Conservation (phyloP, 2,329 filamentous ascomycete genomes). For the Aspergillus clavatus region DNA sequence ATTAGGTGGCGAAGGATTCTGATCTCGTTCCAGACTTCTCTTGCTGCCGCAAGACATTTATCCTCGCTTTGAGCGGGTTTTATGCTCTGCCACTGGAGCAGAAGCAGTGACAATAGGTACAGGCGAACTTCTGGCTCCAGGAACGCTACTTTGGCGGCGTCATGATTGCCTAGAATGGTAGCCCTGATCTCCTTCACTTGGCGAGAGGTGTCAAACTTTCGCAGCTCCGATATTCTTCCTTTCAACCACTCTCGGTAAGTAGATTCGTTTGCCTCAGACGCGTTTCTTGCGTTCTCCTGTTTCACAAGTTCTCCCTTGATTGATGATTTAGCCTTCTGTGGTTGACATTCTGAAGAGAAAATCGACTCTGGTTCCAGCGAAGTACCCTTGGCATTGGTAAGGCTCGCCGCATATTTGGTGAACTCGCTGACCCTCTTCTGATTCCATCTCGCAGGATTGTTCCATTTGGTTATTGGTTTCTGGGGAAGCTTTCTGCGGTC, state of each 20-base stretch:
- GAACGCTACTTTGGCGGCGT: neutral
- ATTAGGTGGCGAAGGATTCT: neutral
- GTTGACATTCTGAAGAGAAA: neutral
- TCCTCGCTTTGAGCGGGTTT: neutral
- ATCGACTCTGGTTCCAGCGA: slow-evolving; percentile 1
- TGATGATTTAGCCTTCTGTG: neutral
- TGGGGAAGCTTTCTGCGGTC: slow-evolving; percentile 14
- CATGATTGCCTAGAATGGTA: neutral
- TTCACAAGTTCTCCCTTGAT: neutral
- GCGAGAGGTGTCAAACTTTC: neutral
- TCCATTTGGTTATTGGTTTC: slow-evolving; percentile 8
- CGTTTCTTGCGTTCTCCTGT: no score
- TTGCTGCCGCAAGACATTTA: neutral
- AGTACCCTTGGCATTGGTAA: slow-evolving; percentile 53
- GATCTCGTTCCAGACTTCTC: neutral
- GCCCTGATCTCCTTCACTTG: neutral
- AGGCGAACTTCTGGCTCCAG: slow-evolving; percentile 1
- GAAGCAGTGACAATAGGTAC: slow-evolving; percentile 1
- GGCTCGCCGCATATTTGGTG: slow-evolving; percentile 61
- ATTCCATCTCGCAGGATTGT: slow-evolving; percentile 31
- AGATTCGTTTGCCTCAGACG: neutral
- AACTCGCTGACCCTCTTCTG: slow-evolving; percentile 64
- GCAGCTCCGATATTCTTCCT: neutral
- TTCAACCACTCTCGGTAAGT: neutral
- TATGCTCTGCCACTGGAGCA: neutral